Base-by-base conservation (phyloP, 305 asterid species). In the Solanum hybrid region DNA sequence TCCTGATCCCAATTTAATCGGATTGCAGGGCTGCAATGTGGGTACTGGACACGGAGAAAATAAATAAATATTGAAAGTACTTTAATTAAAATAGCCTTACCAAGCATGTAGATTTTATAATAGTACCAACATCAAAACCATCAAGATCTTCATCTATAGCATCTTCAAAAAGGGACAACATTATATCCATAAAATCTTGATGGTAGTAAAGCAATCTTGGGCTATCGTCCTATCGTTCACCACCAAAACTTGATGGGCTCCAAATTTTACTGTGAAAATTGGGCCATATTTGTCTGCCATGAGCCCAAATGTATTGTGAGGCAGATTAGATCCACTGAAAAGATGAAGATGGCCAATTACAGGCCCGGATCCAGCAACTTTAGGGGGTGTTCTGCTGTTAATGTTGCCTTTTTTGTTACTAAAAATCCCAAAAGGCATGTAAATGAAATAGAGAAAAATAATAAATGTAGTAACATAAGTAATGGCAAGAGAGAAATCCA, bases 221-320 rank as follows among this genome's bases (percentile, higher is more conserved):
- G 95, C 94, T 1, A 37, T 57, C 80, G 90, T 93, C 86, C 40
- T 28, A 16, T 31, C 89, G 89, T 40, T 93, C 46, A 94, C 92
- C 18, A 94, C 57, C 8, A 92, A 24, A 31, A 80, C 91, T 14
- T 61, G 92, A 71, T 89, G 78, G 11, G 29, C 34, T 28, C 96
- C 95, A 2, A 90, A 79, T 8, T 89, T 89, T 28, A 93, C 28
- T 6, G 71, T 87, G 90, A 93, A 94, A 3, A 94, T 71, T 5
- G 96, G 92, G 1, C 95, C 94, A 67, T 94, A 90, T 76, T 90
- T 89, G 33, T 91, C 92, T 4, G 94, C 93, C 92, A 94, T 79
- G 0, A 61, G 36, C 61, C 94, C 90, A 5, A 94, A 87, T 57
- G 11, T 61, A 29, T 87, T 28, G 90, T 93, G 94, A 24, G 89